Conservation (phyloP, 2,329 filamentous ascomycete genomes). For the Alternaria hordeiaustralica region DNA sequence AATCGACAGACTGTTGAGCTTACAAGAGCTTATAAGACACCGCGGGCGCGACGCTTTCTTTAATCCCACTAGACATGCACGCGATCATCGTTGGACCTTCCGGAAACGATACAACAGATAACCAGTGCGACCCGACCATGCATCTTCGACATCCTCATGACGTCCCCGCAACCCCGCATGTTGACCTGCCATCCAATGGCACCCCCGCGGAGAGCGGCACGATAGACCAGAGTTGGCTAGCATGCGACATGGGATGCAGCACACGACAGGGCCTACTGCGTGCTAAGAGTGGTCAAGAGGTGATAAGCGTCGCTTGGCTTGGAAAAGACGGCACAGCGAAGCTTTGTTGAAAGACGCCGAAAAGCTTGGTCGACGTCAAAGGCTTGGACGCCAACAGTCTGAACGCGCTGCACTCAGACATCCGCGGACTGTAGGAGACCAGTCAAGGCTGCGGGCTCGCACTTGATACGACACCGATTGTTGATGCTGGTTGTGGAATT, state of each 20-base stretch:
- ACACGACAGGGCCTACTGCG: slow-evolving; percentile 2
- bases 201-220: background rate
- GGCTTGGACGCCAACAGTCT: background rate
- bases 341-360: slow-evolving; percentile 21
- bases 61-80: background rate
- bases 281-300: slow-evolving; percentile 16
- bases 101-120: background rate
- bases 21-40: background rate
- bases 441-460: background rate
- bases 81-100: background rate
- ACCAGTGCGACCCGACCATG: slow-evolving; percentile 6
- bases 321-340: slow-evolving; percentile 9
- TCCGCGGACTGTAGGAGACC: background rate
- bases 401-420: background rate
- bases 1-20: background rate
- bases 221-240: background rate
- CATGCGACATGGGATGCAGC: background rate
- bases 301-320: slow-evolving; percentile 26
- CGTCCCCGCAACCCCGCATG: slow-evolving; percentile 20
- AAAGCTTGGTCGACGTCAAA: slow-evolving; percentile 14
- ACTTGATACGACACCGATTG: background rate
- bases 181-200: slow-evolving; percentile 1
- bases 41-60: background rate
- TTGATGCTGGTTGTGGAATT: background rate
- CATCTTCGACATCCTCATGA: slow-evolving; percentile 12